Percentiles rank a stretch among this genome's conserved stretches.
Conservation (phyloP, 2,329 filamentous ascomycete species). For the Exophiala aquamarina region DNA sequence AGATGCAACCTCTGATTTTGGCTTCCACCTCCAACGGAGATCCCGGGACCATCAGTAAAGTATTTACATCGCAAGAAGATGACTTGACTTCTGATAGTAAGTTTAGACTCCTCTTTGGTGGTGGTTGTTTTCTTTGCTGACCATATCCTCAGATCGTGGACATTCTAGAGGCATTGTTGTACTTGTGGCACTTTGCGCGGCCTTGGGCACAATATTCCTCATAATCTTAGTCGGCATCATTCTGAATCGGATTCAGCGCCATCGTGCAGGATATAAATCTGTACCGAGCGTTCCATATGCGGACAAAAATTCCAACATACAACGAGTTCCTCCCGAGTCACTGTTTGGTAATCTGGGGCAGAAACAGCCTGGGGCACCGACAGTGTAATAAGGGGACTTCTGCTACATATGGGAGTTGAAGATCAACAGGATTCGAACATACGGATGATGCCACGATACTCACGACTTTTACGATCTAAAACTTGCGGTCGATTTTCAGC, state of each 20-base stretch:
- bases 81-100: slow-evolving; percentile 68
- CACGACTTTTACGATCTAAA: slow-evolving; percentile 13
- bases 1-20: slow-evolving; percentile 75
- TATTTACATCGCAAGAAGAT: slow-evolving; percentile 80
- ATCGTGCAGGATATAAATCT: slow-evolving; percentile 46
- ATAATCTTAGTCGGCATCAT: slow-evolving; percentile 48
- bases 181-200: slow-evolving; percentile 48
- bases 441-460: slow-evolving; percentile 23
- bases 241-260: slow-evolving; percentile 48
- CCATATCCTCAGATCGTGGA: slow-evolving; percentile 31
- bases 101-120: slow-evolving; percentile 32
- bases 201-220: slow-evolving; percentile 48
- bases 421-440: not conserved
- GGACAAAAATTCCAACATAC: slow-evolving; percentile 47
- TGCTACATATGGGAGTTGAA: not conserved
- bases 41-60: slow-evolving; percentile 71
- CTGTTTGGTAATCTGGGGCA: slow-evolving; percentile 35
- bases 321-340: slow-evolving; percentile 47
- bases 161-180: slow-evolving; percentile 47
- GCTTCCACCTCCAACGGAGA: slow-evolving; percentile 66
- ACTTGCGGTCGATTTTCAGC: too few relatives aligned
- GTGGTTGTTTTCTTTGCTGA: not conserved
- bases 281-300: slow-evolving; percentile 45
- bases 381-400: slow-evolving; percentile 9
- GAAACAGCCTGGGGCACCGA: slow-evolving; percentile 15